These are phyloP conservation scores for Alternaria novae-zelandiae DNA, from an alignment of 2,329 filamentous ascomycete genomes.

Conservation along the genomic window DNA sequence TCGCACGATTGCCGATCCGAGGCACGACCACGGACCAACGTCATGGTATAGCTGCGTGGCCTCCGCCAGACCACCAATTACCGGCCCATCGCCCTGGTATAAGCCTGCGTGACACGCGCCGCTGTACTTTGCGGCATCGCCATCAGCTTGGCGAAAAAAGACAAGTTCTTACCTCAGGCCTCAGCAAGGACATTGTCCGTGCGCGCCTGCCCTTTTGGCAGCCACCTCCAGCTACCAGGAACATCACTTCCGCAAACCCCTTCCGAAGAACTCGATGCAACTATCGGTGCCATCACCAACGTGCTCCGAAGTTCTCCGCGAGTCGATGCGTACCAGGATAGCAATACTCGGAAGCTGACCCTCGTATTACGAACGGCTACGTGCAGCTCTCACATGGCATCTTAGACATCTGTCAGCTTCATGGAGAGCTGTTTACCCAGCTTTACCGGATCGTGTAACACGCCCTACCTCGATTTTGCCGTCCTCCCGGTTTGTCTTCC, in stretches of 20 bases:
- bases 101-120: slow-evolving; percentile 27
- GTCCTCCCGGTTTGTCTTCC: slow-evolving; percentile 5
- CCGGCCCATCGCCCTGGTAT: slow-evolving; percentile 21
- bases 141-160: slow-evolving; percentile 29
- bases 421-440: not conserved
- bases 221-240: not conserved
- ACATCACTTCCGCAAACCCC: not conserved
- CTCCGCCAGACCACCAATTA: slow-evolving; percentile 25
- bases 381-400: slow-evolving; percentile 14
- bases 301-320: slow-evolving; percentile 36
- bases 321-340: slow-evolving; percentile 7
- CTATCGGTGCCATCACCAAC: not conserved
- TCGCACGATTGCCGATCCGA: slow-evolving; percentile 41
- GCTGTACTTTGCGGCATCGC: slow-evolving; percentile 26
- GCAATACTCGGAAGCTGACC: slow-evolving; percentile 23
- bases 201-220: slow-evolving; percentile 19
- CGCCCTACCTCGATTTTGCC: slow-evolving; percentile 11
- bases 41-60: slow-evolving; percentile 26
- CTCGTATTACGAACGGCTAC: slow-evolving; percentile 25
- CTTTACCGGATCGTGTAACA: slow-evolving; percentile 7
- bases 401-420: not conserved
- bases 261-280: not conserved
- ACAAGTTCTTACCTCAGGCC: slow-evolving; percentile 24
- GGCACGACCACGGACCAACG: slow-evolving; percentile 26
- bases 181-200: slow-evolving; percentile 9